Base-by-base conservation (phyloP, 441 rosid species). In the Bruguiera hainesii region DNA sequence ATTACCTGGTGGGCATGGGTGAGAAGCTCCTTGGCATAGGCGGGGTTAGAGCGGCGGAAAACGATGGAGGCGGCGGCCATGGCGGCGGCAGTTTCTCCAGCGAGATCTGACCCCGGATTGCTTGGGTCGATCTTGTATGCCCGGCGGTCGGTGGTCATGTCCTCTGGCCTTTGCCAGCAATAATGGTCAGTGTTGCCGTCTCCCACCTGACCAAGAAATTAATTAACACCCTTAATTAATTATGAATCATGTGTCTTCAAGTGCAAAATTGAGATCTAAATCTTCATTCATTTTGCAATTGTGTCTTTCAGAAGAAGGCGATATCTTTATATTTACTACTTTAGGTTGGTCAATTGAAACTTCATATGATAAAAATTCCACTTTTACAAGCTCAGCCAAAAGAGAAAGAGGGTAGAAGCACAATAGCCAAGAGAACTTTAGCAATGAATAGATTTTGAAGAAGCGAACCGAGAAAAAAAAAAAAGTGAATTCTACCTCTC, bases 121-220 rank as follows among this genome's bases (percentile, higher is more conserved):
- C 89, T 88, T 18, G 89, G 85, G 74, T 89, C 95, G 60, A 92
- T 76, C 82, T 78, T 73, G 77, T 92, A 92, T 21, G 98, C 98
- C 29, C 69, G 79, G 19, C 98, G 75, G 73, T 88, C 95, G 10
- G 98, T 92, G 58, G 95, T 88, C 98, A 92, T 92, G 30, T 92
- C 98, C 80, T 92, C 98, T 21, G 98, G 98, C 75, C 98, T 85
- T 78, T 91, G 98, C 98, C 98, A 91, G 73, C 98, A 91, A 76
- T 82, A 85, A 71, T 91, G 98, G 78, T 92, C 98, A 66, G 85
- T 88, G 81, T 88, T 82, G 21, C 98, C 98, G 69, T 92, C 98
- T 69, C 98, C 98, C 7, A 92, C 98, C 96, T 91, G 67, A 63
- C 10, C 68, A 51, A 20, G n/a, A 31, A 71, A 63, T 4, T 33